These are phyloP conservation scores for Cichorium intybus DNA, from an alignment of 140 eudicot genomes.

Conservation along the genomic window DNA sequence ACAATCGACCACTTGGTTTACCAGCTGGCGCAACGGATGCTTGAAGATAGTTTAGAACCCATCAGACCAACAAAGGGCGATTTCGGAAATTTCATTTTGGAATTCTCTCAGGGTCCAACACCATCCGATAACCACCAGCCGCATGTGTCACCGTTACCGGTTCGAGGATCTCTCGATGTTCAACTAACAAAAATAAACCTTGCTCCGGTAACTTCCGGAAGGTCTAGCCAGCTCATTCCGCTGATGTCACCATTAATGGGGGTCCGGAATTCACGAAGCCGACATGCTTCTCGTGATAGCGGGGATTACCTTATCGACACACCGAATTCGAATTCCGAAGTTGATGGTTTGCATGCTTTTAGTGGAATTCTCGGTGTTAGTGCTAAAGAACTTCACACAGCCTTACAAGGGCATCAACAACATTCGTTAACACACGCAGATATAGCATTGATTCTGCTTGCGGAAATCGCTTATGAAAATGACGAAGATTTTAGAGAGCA, in stretches of 20 bases:
- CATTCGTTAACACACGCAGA: constrained; percentile 87
- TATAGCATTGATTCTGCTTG: constrained; percentile 83
- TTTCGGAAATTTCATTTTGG: constrained; percentile 51
- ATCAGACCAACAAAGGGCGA: constrained; percentile 52
- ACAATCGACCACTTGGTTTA: constrained; percentile 91
- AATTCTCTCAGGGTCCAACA: constrained; percentile 79
- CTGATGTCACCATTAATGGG: constrained; percentile 75
- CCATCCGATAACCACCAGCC: constrained; percentile 48
- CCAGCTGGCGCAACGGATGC: constrained; percentile 90
- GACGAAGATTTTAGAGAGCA: constrained; percentile 93
- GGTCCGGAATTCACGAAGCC: constrained; percentile 70
- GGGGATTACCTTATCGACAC: constrained; percentile 88
- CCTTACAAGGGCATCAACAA: constrained; percentile 83
- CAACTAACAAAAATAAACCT: constrained; percentile 56
- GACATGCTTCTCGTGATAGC: constrained; percentile 92
- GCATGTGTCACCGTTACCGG: constrained; percentile 75
- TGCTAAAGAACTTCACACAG: constrained; percentile 88
- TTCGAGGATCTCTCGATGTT: constrained; percentile 79
- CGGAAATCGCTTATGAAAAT: constrained; percentile 90
- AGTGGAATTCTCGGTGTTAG: constrained; percentile 55
- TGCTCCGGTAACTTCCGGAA: constrained; percentile 55
- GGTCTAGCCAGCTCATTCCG: constrained; percentile 76
- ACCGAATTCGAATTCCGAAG: constrained; percentile 90
- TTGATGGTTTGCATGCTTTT: constrained; percentile 57
- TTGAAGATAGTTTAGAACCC: constrained; percentile 80